phyloP scores from a whole-genome alignment of 2,329 filamentous ascomycete species.

The Balansia obtecta region DNA sequence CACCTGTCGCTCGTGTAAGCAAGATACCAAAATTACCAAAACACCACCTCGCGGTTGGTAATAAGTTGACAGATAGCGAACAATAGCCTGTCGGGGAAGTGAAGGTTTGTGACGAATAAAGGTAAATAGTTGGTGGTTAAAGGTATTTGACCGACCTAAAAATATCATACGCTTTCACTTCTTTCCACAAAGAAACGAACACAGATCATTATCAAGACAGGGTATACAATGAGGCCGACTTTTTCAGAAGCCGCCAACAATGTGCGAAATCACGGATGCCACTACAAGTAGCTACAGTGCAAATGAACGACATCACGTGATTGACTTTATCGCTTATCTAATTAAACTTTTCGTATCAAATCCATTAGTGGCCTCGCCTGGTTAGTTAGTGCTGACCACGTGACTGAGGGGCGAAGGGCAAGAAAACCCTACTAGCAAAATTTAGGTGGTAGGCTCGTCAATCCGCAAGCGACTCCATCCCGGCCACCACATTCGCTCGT shows the following conservation, averaged over 20 bases:
- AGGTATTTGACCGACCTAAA: not conserved
- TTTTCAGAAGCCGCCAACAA: too few species aligned
- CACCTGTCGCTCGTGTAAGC: too few species aligned
- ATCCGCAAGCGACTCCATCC: slow-evolving; percentile 22
- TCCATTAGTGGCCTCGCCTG: not conserved
- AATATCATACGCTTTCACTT: too few species aligned
- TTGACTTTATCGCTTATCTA: not conserved
- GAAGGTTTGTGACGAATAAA: not conserved
- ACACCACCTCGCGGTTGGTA: not conserved
- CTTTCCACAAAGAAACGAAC: too few species aligned
- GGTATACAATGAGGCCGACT: too few species aligned
- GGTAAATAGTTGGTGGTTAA: not conserved
- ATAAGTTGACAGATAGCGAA: not conserved
- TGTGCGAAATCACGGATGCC: too few species aligned
- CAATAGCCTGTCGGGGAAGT: not conserved
- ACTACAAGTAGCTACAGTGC: too few species aligned
- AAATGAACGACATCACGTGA: not conserved
- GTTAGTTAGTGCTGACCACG: slow-evolving; percentile 9
- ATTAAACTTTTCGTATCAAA: not conserved
- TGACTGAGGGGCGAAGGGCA: slow-evolving; percentile 26
- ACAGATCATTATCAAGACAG: too few species aligned
- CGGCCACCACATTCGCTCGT: slow-evolving; percentile 28
- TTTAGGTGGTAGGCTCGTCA: slow-evolving; percentile 19
- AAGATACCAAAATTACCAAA: too few species aligned
- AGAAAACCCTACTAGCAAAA: slow-evolving; percentile 27